phyloP scores from a whole-genome alignment of 2,329 filamentous ascomycete genomes.

The Exophiala phaeomuriformis region DNA sequence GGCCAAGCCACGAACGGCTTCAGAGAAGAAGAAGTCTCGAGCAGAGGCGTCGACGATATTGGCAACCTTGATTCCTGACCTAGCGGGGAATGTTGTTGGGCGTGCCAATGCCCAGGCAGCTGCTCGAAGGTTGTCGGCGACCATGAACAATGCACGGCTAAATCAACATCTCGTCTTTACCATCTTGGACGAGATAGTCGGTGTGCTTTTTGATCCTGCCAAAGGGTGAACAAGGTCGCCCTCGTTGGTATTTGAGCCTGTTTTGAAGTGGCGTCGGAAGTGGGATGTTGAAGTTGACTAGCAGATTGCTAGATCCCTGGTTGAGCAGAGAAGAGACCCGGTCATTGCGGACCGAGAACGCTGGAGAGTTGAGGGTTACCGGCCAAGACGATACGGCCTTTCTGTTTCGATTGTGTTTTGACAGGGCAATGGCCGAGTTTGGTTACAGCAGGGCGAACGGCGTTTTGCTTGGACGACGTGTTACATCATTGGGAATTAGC shows the following conservation, averaged over 20 bases:
- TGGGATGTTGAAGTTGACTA: no score
- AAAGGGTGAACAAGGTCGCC: constrained; percentile 8
- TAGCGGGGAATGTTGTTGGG: constrained; percentile 89
- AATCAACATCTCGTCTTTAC: constrained; percentile 70
- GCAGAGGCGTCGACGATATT: constrained; percentile 85
- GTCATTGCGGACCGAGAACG: no score
- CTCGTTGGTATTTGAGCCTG: not conserved
- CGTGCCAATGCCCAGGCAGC: constrained; percentile 85
- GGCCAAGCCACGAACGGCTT: constrained; percentile 52
- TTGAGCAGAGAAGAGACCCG: no score
- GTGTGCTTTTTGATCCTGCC: constrained; percentile 50
- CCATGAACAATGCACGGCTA: constrained; percentile 80
- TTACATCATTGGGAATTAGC: no score
- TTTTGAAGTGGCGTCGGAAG: no score
- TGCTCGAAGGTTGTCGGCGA: constrained; percentile 79
- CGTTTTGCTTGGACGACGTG: no score
- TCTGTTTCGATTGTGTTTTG: no score
- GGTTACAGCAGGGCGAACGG: no score
- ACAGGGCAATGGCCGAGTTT: no score
- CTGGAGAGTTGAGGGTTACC: no score
- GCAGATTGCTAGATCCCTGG: no score
- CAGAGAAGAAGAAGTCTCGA: constrained; percentile 71
- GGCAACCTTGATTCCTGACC: constrained; percentile 79
- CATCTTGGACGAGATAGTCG: constrained; percentile 62
- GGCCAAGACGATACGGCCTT: no score